Evolutionary conservation across 495 filamentous ascomycete genomes (phyloP).

Genomic region (Aspergillus heteromorphus): DNA sequence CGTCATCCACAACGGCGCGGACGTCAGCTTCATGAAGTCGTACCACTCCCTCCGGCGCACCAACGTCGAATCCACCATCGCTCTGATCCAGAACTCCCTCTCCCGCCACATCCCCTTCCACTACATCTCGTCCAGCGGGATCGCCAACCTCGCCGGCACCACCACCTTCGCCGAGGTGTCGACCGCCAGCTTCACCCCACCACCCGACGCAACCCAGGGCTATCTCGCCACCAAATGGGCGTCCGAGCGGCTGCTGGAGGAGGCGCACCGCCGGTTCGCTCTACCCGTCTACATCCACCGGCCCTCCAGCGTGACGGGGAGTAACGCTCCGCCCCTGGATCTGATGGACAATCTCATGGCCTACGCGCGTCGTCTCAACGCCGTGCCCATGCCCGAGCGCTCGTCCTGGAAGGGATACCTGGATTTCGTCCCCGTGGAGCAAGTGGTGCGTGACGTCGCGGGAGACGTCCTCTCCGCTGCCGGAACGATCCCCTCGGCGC

Average conservation of each 20-base stretch:
- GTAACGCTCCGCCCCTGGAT: too few relatives aligned
- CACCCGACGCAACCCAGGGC: constrained; percentile 29
- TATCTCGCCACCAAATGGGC: constrained; percentile 52
- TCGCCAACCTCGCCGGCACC: not conserved
- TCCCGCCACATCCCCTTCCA: not conserved
- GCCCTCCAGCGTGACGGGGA: constrained; percentile 26
- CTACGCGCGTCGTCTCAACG: too few relatives aligned
- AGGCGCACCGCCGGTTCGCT: constrained; percentile 12
- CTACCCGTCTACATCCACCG: constrained; percentile 41
- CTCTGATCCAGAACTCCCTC: not conserved
- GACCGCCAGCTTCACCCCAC: not conserved
- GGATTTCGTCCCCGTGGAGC: too few relatives aligned
- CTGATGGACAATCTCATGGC: too few relatives aligned
- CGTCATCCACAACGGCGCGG: constrained; percentile 6
- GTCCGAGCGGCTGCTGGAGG: constrained; percentile 45
- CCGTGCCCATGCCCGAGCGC: too few relatives aligned
- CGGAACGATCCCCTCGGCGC: too few relatives aligned
- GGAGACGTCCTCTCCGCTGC: too few relatives aligned
- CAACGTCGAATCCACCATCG: constrained; percentile 2
- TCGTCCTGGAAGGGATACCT: too few relatives aligned
- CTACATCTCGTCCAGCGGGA: constrained; percentile 3
- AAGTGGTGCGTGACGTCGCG: too few relatives aligned
- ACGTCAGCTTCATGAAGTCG: constrained; percentile 3
- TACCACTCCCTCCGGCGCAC: not conserved
- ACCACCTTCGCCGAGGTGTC: too few relatives aligned